Conservation (phyloP, 1,139 yeast genomes). For the Nakaseomyces uthaithaninus region DNA sequence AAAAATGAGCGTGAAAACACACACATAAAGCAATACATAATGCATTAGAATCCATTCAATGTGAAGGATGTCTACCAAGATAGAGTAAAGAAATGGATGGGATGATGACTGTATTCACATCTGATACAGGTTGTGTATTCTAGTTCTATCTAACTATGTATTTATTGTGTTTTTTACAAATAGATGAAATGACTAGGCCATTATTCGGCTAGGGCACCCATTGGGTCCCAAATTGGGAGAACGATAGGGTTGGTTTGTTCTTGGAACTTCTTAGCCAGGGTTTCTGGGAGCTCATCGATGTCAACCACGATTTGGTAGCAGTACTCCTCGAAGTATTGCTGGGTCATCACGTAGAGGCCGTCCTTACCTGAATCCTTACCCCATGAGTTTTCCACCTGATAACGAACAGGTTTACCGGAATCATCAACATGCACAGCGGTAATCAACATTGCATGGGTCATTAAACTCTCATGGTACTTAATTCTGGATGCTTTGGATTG, state of each 20-base stretch:
- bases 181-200: too few relatives aligned
- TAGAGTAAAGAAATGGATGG: too few relatives aligned
- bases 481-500: slow-evolving; percentile 55
- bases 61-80: too few relatives aligned
- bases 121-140: too few relatives aligned
- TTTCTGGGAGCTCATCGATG: slow-evolving; percentile 44
- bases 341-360: slow-evolving; percentile 75
- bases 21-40: too few relatives aligned
- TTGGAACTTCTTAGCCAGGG: slow-evolving; percentile 38
- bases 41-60: too few relatives aligned
- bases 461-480: slow-evolving; percentile 48
- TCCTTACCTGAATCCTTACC: slow-evolving; percentile 66
- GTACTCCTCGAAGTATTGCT: slow-evolving; percentile 72
- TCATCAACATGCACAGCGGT: slow-evolving; percentile 62
- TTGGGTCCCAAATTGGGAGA: slow-evolving; percentile 77
- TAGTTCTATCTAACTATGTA: too few relatives aligned
- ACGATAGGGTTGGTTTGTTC: slow-evolving; percentile 36
- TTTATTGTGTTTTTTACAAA: too few relatives aligned
- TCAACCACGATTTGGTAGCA: slow-evolving; percentile 75
- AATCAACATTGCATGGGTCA: slow-evolving; percentile 86
- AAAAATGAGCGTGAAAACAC: too few relatives aligned
- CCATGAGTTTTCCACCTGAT: slow-evolving; percentile 86
- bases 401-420: slow-evolving; percentile 57
- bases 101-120: too few relatives aligned
- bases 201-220: slow-evolving; percentile 65